phyloP scores from a whole-genome alignment of 495 filamentous ascomycete genomes.

The Daldinia concentrica region DNA sequence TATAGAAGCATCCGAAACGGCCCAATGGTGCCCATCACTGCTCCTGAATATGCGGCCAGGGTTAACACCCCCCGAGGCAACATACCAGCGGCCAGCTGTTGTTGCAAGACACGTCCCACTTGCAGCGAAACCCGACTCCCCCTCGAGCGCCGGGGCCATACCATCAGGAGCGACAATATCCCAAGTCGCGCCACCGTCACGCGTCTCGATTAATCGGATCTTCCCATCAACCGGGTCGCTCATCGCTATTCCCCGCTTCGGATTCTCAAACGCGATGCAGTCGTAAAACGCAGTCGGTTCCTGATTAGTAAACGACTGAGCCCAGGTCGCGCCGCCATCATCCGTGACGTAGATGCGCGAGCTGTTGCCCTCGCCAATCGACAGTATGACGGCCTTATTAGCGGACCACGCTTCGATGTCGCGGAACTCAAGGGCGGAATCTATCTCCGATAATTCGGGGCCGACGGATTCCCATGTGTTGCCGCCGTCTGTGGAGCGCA shows the following conservation, averaged over 20 bases:
- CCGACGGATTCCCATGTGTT: constrained; percentile 34
- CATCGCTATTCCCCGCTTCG: constrained; percentile 34
- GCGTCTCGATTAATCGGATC: constrained; percentile 35
- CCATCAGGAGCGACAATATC: constrained; percentile 2
- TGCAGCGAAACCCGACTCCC: constrained; percentile 35
- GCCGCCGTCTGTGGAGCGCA: constrained; percentile 33
- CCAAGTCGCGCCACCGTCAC: constrained; percentile 35
- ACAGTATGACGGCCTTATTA: constrained; percentile 28
- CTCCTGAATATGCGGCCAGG: constrained; percentile 36
- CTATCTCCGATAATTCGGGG: constrained; percentile 9
- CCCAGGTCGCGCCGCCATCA: constrained; percentile 35
- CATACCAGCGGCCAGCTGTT: constrained; percentile 34
- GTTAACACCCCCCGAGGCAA: constrained; percentile 34
- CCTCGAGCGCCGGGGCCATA: constrained; percentile 24
- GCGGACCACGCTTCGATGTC: constrained; percentile 39
- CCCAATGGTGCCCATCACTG: constrained; percentile 31
- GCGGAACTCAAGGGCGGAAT: constrained; percentile 35
- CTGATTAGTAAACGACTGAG: constrained; percentile 23
- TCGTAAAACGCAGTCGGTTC: constrained; percentile 38
- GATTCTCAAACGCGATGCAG: constrained; percentile 37
- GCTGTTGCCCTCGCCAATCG: constrained; percentile 68
- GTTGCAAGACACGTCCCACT: constrained; percentile 40
- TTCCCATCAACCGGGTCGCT: constrained; percentile 39
- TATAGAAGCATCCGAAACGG: constrained; percentile 31
- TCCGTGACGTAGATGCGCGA: constrained; percentile 38